Base-by-base conservation (phyloP, 1,139 yeast species). In the Blastobotrys petasosporus region DNA sequence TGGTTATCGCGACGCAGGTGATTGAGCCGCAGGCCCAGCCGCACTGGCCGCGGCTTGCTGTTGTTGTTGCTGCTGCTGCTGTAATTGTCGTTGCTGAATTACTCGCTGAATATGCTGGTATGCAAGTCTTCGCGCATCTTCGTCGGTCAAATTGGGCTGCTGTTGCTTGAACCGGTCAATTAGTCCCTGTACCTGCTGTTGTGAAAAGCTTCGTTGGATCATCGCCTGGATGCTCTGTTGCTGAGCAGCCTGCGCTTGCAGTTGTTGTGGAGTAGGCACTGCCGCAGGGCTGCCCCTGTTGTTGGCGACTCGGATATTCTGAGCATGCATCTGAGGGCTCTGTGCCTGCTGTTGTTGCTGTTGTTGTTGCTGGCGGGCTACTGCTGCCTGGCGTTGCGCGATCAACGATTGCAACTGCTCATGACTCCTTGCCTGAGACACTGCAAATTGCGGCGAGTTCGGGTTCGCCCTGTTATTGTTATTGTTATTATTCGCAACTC, bases 101-200 rank as follows among this genome's bases (percentile, higher is more conserved):
- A 52, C 57, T 57, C 71, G 76, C 2, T 85, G 84, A 49, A 83
- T 67, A 57, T 82, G 82, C 30, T 81, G 77, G 6, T 85, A 85
- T 0, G 90, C 90, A 51, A 81, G 67, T 54, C 80, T 78, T 0
- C 86, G 80, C 1, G 82, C 88, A 55, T 83, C 87, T 48, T 80
- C 85, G 51, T 81, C 80, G 2, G 82, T 71, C 58, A 82, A 68
- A 28, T 74, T 75, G 1, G 94, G 94, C 58, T 84, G 77, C 58
- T 82, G 83, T 15, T 75, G 70, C 55, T 81, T 85, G 46, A 83
- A 80, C 45, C 83, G 82, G 51, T 76, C 79, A 49, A 84, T 78
- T 42, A 84, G 74, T 12, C 42, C 39, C 33, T 49, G 52, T 17
- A 46, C 47, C 16, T 48, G 49, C 39, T 48, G 51, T 2, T 32